Evolutionary conservation across 805 yeast species (phyloP).

Genomic region (Debaryomyces prosopidis): DNA sequence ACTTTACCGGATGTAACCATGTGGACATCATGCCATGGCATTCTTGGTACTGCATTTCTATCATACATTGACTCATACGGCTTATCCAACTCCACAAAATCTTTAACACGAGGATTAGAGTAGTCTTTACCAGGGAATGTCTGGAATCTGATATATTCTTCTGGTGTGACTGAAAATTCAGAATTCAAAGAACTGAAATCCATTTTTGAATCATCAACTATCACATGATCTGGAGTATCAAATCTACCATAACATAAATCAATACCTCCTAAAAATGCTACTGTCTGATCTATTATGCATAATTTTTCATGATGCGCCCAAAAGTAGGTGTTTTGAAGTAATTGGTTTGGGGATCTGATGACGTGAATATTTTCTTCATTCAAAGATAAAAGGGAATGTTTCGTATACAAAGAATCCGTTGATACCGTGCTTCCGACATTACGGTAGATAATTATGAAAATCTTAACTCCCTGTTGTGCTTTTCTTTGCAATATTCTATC

Average conservation of each 20-base stretch:
- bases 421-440: constrained; percentile 93
- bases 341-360: constrained; percentile 92
- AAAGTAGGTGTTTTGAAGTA: constrained; percentile 86
- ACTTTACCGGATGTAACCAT: constrained; percentile 94
- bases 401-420: constrained; percentile 91
- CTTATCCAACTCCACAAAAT: constrained; percentile 74
- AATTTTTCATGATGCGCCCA: constrained; percentile 99
- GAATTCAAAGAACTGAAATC: constrained; percentile 31
- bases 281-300: constrained; percentile 80
- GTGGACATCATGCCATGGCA: constrained; percentile 99
- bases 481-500: constrained; percentile 85
- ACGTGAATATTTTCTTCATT: constrained; percentile 83
- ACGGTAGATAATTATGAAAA: constrained; percentile 87
- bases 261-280: constrained; percentile 92
- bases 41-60: constrained; percentile 75
- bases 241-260: constrained; percentile 94
- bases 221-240: constrained; percentile 94
- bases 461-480: constrained; percentile 93
- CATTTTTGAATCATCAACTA: constrained; percentile 67
- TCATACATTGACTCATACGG: constrained; percentile 94
- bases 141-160: constrained; percentile 52
- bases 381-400: constrained; percentile 83
- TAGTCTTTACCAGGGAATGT: constrained; percentile 96
- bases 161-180: constrained; percentile 32
- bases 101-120: constrained; percentile 91